Evolutionary conservation across 169 alveolate genomes (phyloP), one percentile per base, ranked within the genome.

Genomic region (Cyclospora cayetanensis): DNA sequence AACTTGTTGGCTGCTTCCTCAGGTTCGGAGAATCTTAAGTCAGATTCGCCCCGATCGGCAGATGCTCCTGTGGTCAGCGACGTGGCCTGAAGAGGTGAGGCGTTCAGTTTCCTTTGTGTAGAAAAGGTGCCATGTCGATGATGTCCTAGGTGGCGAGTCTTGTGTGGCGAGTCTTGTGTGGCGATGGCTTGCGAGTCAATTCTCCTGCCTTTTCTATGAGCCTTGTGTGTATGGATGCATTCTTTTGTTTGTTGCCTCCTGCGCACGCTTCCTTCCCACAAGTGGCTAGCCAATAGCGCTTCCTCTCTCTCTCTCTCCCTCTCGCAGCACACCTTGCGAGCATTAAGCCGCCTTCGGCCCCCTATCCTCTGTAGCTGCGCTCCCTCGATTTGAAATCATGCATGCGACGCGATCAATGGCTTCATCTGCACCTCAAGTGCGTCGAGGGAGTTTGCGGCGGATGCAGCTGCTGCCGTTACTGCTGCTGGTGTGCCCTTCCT

Each of bases 1-100:
- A n/a, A n/a, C n/a, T n/a, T n/a, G n/a, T n/a, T n/a, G n/a, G n/a
- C n/a, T 27, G 35, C 22, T 22, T 12, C 29, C 95, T 41, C 93
- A 95, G 90, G 84, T 94, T 76, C 82, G 97, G 93, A 95, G 96
- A 96, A 95, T 97, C 84, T 39, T 97, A 94, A 90, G 98, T 74
- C 95, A 96, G 95, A 92, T 98, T 94, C 94, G 99, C 77, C 98
- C 98, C 18, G 98, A 97, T 52, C 94, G 98, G 77, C 98, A 98
- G 94, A 96, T 97, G 20, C 80, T 97, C 55, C 95, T 98, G 95
- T 98, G 97, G 93, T 94, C 98, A 42, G 99, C 99, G 2, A 98
- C 99, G 2, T 98, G 99, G 98, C 99, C 99, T 20, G 91, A 95
- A 85, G 97, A 96, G 85, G 97, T 97, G 22, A 4, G 65, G 29